Base-by-base conservation (phyloP, 495 filamentous ascomycete species). In the Penicillium arizonense region DNA sequence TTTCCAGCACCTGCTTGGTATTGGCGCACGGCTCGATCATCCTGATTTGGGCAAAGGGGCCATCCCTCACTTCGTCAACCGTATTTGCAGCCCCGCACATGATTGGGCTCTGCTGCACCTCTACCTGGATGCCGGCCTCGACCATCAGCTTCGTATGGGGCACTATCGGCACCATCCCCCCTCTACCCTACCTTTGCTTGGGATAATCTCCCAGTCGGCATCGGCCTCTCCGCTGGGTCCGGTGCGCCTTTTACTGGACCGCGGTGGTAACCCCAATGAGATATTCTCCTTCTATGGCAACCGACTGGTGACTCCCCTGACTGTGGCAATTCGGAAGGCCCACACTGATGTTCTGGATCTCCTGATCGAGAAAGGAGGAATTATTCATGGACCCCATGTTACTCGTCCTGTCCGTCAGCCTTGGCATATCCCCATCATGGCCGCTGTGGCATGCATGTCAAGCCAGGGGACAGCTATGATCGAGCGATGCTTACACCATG, bases 341-440 rank as follows among this genome's bases (percentile, higher is more conserved):
- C 39, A 26, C 4, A 42, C 20, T 14, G 21, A 26, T 5, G 39
- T 42, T n/a, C 39, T 42, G 11, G 39, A 42, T 9, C 39, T 42
- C 21, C 39, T 42, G 3, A 42, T 42, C 21, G 39, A 42, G 20
- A 42, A 42, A 26, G 39, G 39, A 24, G 39, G 39, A 42, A 26
- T 14, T 12, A 42, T 42, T 42, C 21, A 42, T 42, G 21, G 39
- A 42, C 39, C 39, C 21, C 21, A 42, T 42, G 21, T 42, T 42
- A 42, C 39, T 24, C 39, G 39, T 42, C 39, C 39, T 26, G 21
- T 42, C 21, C 39, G 11, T 42, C 21, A 42, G 39, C 39, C 39
- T 42, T 42, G 21, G 39, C 39, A 42, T 26, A 42, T 42, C 26
- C 39, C 39, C 10, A 42, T 42, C 21, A 42, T 42, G 39, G 39